Conservation (phyloP, 805 yeast genomes). For the Diddensiella transvaalensis region DNA sequence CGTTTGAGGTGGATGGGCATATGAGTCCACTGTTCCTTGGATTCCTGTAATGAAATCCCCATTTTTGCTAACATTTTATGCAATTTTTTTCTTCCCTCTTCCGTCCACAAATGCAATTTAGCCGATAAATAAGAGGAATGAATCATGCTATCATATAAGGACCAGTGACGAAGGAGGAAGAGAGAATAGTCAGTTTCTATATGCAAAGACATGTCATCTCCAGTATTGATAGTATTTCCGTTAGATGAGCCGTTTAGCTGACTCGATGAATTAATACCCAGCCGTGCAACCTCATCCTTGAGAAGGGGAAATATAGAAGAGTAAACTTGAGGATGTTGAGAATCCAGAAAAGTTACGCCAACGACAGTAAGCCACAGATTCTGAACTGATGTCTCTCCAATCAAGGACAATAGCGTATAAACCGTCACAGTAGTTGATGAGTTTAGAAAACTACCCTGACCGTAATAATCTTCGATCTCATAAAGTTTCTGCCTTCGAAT, state of each 20-base stretch:
- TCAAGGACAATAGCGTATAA: conserved; percentile 71
- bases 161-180: conserved; percentile 87
- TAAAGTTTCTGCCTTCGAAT: conserved; percentile 36
- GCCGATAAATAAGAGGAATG: conserved; percentile 92
- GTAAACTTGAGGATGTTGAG: conserved; percentile 67
- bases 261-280: conserved; percentile 35
- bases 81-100: conserved; percentile 79
- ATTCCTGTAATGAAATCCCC: conserved; percentile 89
- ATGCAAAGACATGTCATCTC: conserved; percentile 41
- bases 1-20: conserved; percentile 78
- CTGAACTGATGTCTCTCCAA: conserved; percentile 72
- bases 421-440: conserved; percentile 75
- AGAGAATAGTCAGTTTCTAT: conserved; percentile 82
- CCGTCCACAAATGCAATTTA: conserved; percentile 82
- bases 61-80: conserved; percentile 92
- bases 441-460: conserved; percentile 73
- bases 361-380: conserved; percentile 83
- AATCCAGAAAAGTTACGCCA: conserved; percentile 80
- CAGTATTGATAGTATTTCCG: conserved; percentile 22
- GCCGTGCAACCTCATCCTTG: conserved; percentile 76
- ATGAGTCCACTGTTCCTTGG: conserved; percentile 89
- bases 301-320: conserved; percentile 66
- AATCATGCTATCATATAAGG: conserved; percentile 82
- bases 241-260: conserved; percentile 20
- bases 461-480: conserved; percentile 68